Base-by-base conservation (phyloP, 2,329 filamentous ascomycete genomes). In the Xylaria arbuscula region DNA sequence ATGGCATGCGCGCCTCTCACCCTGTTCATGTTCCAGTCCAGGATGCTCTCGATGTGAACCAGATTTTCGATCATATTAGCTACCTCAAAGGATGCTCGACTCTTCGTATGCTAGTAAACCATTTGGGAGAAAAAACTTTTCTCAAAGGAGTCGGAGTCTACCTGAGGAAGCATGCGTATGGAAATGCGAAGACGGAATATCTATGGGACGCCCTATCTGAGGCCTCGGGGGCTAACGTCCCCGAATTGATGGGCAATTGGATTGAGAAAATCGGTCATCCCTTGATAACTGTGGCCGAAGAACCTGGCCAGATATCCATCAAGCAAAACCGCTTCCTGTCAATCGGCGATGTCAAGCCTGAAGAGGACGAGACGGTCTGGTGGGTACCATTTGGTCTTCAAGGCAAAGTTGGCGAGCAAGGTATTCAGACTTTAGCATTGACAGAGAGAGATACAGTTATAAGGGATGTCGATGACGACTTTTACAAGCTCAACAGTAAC, bases 61-160 rank as follows among this genome's bases (percentile, higher is more conserved):
- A 99, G 80, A 97, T 98, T 72, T 99, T 99, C 77, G 96, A 99
- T 79, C 89, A 91, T 79, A 98, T 99, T 81, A 97, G 93, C 81
- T 99, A 98, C 79, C 86, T 97, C 70, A 98, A 99, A 84, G 96
- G 96, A 42, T 97, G 93, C 83, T 97, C 95, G 1, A 93, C 96
- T 68, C 96, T 99, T 77, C 92, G 96, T 77, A 99, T 99, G 96
- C 83, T 99, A 75, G 95, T 93, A 74, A 91, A 92, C 75, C 93
- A 98, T 80, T 88, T 99, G 19, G 94, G 94, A 15, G 90, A 92
- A 61, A 90, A 97, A 76, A 92, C 89, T 1, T 99, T 99, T 86
- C 85, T 99, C 61, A 90, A 92, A 77, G 96, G 96, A 74, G 94
- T 99, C 58, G 90, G 93, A 19, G 89, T 91, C 75, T 99, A 99